Evolutionary conservation across 148 eudicot species (phyloP), one percentile per base, ranked within the genome.

Genomic region (Nyssa sinensis): DNA sequence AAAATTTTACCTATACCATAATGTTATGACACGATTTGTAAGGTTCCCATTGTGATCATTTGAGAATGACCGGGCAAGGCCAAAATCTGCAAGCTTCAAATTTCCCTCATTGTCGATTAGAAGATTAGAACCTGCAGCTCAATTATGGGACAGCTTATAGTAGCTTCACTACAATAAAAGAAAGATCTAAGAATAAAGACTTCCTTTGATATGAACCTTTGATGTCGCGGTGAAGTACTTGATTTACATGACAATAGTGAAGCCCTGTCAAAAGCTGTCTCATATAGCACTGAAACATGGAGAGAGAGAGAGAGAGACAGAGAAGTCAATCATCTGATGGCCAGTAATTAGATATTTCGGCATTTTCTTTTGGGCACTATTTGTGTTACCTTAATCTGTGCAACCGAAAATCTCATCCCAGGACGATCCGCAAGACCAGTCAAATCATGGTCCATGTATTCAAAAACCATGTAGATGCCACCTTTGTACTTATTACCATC

Each of bases 61-160:
- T 44, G 97, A 90, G 74, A 85, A 91, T 62, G 93, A 91, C 55
- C 98, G 91, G 9, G 98, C 97, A 59, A 94, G 90, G 58, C 98
- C 98, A 86, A 94, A 94, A 87, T 94, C 98, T 19, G 98, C 98
- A 72, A 91, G 94, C 83, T 94, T 94, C 53, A 91, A 76, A 72
- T 88, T 87, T 68, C 98, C 98, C 72, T 94, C 88, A 44, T 94
- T 94, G 79, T 94, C 91, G 75, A 94, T 88, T 21, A 94, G 92
- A 80, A 94, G 97, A 83, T 93, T 93, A 53, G 97, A 88, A 23
- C 92, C 97, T 93, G 89, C 41, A 63, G 28, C 69, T 75, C 44
- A 64, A 65, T 17, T 57, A 3, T 44, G 6, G 24, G 10, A 23
- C 41, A 1, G 53, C 37, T 29, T 28, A 51, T 16, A 2, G 10